A percentile compares a stretch with the other conserved stretches of the same genome.
These are phyloP conservation scores for Mucor racemosus DNA, from an alignment of 371 early-diverging fungal genomes.

Conservation along the genomic window DNA sequence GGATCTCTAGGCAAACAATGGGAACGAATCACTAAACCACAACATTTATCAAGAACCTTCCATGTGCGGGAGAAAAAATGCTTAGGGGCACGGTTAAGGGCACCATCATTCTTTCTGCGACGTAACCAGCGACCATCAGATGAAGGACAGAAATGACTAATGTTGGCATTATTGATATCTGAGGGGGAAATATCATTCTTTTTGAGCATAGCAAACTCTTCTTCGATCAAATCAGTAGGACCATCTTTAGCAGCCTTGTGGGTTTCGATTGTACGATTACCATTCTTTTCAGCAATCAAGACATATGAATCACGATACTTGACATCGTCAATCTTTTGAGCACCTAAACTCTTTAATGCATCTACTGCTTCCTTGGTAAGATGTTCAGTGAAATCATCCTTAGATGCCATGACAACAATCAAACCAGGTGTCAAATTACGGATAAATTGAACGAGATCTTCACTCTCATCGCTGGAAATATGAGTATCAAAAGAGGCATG, in stretches of 20 bases:
- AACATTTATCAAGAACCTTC: slow-evolving; percentile 65
- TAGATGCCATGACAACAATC: slow-evolving; percentile 69
- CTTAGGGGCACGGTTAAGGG: slow-evolving; percentile 80
- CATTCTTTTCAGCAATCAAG: slow-evolving; percentile 70
- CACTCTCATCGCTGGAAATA: slow-evolving; percentile 69
- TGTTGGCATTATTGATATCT: slow-evolving; percentile 43
- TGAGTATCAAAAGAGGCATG: slow-evolving; percentile 80
- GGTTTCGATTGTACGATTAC: slow-evolving; percentile 34
- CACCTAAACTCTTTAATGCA: slow-evolving; percentile 69
- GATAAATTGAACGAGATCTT: slow-evolving; percentile 71
- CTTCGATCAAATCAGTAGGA: slow-evolving; percentile 54
- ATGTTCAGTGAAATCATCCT: slow-evolving; percentile 77
- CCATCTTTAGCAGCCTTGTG: slow-evolving; percentile 54
- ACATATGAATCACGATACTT: slow-evolving; percentile 84
- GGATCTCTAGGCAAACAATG: slow-evolving; percentile 77
- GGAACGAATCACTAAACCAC: slow-evolving; percentile 62
- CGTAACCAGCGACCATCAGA: slow-evolving; percentile 80
- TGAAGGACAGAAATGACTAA: slow-evolving; percentile 62
- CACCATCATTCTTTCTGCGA: slow-evolving; percentile 83
- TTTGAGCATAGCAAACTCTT: slow-evolving; percentile 42
- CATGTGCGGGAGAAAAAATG: slow-evolving; percentile 84
- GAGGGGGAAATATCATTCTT: slow-evolving; percentile 28
- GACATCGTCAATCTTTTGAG: slow-evolving; percentile 57
- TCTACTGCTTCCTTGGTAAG: slow-evolving; percentile 61
- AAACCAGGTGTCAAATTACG: slow-evolving; percentile 66